Percentiles rank a stretch among this genome's conserved stretches.
Evolutionary conservation across 371 early-diverging fungal genomes (phyloP).

Genomic region (Entomophthora muscae): DNA sequence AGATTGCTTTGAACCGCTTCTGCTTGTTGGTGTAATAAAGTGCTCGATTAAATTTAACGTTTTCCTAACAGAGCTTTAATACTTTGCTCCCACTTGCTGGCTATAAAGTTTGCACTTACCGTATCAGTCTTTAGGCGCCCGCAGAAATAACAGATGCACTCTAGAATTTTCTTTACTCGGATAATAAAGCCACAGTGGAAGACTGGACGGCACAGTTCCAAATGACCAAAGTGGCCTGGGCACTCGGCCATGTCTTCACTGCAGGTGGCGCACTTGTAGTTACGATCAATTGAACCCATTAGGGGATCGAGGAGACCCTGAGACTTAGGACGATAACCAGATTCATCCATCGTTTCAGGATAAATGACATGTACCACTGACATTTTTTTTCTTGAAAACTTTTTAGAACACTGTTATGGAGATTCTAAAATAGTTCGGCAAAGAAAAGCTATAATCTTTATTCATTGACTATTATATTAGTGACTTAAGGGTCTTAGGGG

Average conservation of each 20-base stretch:
- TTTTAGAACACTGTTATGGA: too few relatives aligned
- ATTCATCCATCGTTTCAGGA: slow-evolving; percentile 93
- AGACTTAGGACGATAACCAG: slow-evolving; percentile 60
- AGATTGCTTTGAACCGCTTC: slow-evolving; percentile 68
- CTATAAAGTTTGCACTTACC: slow-evolving; percentile 19
- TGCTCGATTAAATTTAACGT: slow-evolving; percentile 53
- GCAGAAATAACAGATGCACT: slow-evolving; percentile 97
- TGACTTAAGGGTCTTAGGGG: not conserved
- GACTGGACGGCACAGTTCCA: slow-evolving; percentile 96
- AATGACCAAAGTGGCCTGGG: slow-evolving; percentile 98
- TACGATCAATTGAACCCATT: slow-evolving; percentile 98
- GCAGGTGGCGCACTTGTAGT: slow-evolving; percentile 96
- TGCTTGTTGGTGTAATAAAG: slow-evolving; percentile 55
- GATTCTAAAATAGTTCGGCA: too few relatives aligned
- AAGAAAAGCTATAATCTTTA: too few relatives aligned
- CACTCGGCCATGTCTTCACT: slow-evolving; percentile 92
- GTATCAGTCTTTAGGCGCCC: slow-evolving; percentile 88
- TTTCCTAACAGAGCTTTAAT: slow-evolving; percentile 21
- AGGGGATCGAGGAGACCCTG: slow-evolving; percentile 93
- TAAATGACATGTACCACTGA: slow-evolving; percentile 90
- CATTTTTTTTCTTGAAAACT: slow-evolving; percentile 84
- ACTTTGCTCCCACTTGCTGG: not conserved
- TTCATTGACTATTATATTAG: too few relatives aligned
- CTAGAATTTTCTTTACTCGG: slow-evolving; percentile 95
- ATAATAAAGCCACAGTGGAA: slow-evolving; percentile 78